These are phyloP conservation scores for Gymnopilus junonius DNA, from an alignment of 768 basidiomycete genomes.

Conservation along the genomic window DNA sequence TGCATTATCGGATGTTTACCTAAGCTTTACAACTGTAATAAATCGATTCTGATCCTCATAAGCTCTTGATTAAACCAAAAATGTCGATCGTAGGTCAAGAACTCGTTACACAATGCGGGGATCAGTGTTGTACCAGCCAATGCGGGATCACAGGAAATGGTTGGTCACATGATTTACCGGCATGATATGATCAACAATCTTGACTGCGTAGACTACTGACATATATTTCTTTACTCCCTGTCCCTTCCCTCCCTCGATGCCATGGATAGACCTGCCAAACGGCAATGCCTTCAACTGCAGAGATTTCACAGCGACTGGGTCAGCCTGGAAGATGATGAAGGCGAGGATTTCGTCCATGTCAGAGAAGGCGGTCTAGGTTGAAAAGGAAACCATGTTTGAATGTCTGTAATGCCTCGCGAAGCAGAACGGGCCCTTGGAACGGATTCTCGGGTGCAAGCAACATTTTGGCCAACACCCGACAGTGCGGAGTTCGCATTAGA, in stretches of 20 bases:
- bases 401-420: not conserved
- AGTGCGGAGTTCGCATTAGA: conserved; percentile 5
- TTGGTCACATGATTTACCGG: no score
- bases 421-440: not conserved
- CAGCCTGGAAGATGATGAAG: not conserved
- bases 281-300: not conserved
- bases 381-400: not conserved
- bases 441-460: not conserved
- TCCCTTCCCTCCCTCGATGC: not conserved
- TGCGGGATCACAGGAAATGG: no score
- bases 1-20: no score
- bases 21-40: no score
- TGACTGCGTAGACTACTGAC: no score
- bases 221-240: not conserved
- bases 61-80: no score
- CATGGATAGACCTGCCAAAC: not conserved
- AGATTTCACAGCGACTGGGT: not conserved
- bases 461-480: conserved; percentile 2
- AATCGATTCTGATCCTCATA: no score
- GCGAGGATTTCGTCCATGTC: not conserved
- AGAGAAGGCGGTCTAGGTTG: not conserved
- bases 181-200: no score
- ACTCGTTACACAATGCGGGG: no score
- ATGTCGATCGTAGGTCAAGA: no score
- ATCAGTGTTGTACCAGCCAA: no score